Evolutionary conservation across 371 early-diverging fungal genomes (phyloP).

Genomic region (Syncephalastrum monosporum): DNA sequence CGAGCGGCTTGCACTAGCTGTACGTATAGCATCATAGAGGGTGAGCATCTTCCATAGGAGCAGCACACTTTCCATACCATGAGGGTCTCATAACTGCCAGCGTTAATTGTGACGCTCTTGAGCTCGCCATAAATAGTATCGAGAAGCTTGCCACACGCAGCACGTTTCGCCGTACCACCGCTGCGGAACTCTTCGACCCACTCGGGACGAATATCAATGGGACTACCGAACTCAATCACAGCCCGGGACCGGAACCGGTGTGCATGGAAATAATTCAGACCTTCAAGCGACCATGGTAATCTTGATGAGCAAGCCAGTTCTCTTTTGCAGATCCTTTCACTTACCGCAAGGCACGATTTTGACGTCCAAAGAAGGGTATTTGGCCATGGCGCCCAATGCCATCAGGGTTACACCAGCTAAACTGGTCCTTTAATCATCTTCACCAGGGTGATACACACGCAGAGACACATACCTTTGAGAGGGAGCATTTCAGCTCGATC

Average conservation of each 20-base stretch:
- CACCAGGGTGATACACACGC: background rate
- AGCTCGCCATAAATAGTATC: slow-evolving; percentile 69
- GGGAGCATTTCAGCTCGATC: slow-evolving; percentile 93
- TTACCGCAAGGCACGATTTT: slow-evolving; percentile 85
- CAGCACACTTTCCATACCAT: slow-evolving; percentile 50
- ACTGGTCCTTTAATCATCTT: background rate
- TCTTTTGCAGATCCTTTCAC: background rate
- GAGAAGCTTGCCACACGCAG: slow-evolving; percentile 72
- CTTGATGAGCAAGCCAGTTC: background rate
- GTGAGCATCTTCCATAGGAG: background rate
- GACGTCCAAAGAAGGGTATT: slow-evolving; percentile 76
- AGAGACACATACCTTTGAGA: slow-evolving; percentile 62
- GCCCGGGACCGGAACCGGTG: slow-evolving; percentile 92
- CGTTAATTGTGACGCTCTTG: slow-evolving; percentile 82
- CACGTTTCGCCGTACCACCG: slow-evolving; percentile 78
- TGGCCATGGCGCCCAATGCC: slow-evolving; percentile 88
- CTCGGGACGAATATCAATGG: slow-evolving; percentile 70
- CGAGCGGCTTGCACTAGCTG: slow-evolving; percentile 92
- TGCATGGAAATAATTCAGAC: slow-evolving; percentile 91
- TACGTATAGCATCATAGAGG: slow-evolving; percentile 1
- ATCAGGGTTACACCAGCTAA: slow-evolving; percentile 77
- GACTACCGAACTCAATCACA: slow-evolving; percentile 91
- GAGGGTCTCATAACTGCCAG: slow-evolving; percentile 85
- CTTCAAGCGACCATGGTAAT: slow-evolving; percentile 14
- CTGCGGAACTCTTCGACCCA: slow-evolving; percentile 75